Percentiles rank a stretch among this genome's conserved stretches.
Conservation (phyloP, 192 early-diverging fungal species). For the Coemansia sp. region DNA sequence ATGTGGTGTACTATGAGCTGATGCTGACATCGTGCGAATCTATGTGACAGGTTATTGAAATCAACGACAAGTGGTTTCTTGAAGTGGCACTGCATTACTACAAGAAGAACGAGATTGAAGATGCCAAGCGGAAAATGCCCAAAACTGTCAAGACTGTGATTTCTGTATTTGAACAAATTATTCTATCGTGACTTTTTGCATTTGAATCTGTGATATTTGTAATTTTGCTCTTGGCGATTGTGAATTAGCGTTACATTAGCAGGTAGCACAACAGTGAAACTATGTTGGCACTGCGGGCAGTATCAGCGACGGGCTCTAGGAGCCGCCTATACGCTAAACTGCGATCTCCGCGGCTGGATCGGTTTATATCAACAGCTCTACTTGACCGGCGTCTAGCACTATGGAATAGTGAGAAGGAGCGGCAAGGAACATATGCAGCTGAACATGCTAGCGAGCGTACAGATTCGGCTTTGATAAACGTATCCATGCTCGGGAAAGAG, state of each 20-base stretch:
- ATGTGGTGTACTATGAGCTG: conserved; percentile 90
- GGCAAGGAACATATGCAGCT: conserved; percentile 8
- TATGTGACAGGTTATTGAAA: conserved; percentile 92
- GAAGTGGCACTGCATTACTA: conserved; percentile 89
- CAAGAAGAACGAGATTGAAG: conserved; percentile 74
- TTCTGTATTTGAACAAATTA: background rate
- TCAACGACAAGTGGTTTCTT: conserved; percentile 76
- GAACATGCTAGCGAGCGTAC: background rate
- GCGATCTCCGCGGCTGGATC: background rate
- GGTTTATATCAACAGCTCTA: conserved; percentile 2
- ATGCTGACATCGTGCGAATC: conserved; percentile 93
- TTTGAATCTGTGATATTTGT: background rate
- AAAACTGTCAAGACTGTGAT: conserved; percentile 22
- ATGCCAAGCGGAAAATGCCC: conserved; percentile 50
- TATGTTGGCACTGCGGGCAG: background rate
- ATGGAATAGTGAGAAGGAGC: conserved; percentile 30
- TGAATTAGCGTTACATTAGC: background rate
- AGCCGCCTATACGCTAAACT: background rate
- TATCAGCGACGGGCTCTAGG: background rate
- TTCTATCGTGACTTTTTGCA: background rate
- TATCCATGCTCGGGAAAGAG: conserved; percentile 6
- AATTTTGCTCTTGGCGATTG: background rate
- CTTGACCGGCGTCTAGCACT: conserved; percentile 13
- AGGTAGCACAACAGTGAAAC: background rate
- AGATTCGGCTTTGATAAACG: background rate